phyloP scores from a whole-genome alignment of 2,329 filamentous ascomycete genomes.

The Ophiostoma montium region DNA sequence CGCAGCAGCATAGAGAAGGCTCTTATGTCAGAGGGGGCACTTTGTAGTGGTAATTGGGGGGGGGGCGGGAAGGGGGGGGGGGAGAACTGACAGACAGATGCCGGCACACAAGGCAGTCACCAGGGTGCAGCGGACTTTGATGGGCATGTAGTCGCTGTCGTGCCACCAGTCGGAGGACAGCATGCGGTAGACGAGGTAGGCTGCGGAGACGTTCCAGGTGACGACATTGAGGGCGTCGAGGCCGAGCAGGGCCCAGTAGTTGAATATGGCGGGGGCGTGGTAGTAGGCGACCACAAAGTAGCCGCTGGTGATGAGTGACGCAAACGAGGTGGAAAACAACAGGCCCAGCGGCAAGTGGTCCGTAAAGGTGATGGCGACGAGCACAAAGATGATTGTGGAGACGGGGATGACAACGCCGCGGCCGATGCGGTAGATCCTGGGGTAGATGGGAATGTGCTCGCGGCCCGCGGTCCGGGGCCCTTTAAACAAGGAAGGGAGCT shows the following conservation, averaged over 20 bases:
- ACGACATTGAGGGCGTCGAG: slow-evolving; percentile 37
- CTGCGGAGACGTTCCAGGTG: slow-evolving; percentile 36
- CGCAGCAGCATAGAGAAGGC: slow-evolving; percentile 27
- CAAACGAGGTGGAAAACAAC: slow-evolving; percentile 29
- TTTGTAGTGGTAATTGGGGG: no score
- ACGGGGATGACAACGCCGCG: slow-evolving; percentile 33
- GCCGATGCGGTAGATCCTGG: slow-evolving; percentile 28
- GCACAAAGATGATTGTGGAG: no score
- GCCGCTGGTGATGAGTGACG: slow-evolving; percentile 29
- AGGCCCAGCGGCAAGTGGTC: slow-evolving; percentile 34
- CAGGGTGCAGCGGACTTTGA: no score
- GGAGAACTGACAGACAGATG: slow-evolving; percentile 11
- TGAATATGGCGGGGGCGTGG: slow-evolving; percentile 28
- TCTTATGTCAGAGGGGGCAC: slow-evolving; percentile 16
- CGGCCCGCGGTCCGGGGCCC: slow-evolving; percentile 21
- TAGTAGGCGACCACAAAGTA: slow-evolving; percentile 33
- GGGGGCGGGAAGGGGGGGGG: not conserved
- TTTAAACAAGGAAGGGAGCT: not conserved
- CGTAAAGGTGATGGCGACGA: slow-evolving; percentile 31
- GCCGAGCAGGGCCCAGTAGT: slow-evolving; percentile 37
- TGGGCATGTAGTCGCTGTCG: no score
- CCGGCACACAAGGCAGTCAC: no score
- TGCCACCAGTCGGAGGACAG: slow-evolving; percentile 14
- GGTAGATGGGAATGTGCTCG: slow-evolving; percentile 33
- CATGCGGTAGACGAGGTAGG: slow-evolving; percentile 23